These are phyloP conservation scores for Aleurites moluccanus DNA, from an alignment of 441 rosid species.

Conservation along the genomic window DNA sequence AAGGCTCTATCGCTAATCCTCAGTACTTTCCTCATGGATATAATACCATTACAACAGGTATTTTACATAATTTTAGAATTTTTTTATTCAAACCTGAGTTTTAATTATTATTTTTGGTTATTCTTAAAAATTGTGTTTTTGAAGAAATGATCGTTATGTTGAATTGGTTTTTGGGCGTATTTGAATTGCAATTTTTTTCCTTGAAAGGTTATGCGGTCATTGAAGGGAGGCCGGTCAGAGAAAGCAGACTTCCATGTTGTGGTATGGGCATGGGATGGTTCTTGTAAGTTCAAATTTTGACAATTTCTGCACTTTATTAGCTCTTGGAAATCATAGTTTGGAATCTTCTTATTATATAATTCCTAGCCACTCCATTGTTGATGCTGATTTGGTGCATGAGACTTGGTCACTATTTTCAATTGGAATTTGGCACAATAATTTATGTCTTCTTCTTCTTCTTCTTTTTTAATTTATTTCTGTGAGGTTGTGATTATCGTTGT, in stretches of 20 bases:
- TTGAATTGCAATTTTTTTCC: neutral
- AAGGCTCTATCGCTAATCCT: conserved; percentile 24
- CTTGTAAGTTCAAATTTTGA: conserved; percentile 50
- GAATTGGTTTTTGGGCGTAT: neutral
- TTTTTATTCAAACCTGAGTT: neutral
- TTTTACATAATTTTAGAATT: neutral
- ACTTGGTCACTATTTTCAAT: too few relatives aligned
- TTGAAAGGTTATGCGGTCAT: conserved; percentile 48
- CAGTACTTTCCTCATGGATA: conserved; percentile 38
- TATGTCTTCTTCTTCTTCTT: too few relatives aligned
- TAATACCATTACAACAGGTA: conserved; percentile 52
- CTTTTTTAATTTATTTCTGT: too few relatives aligned
- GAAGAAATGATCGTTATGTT: neutral
- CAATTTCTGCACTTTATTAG: neutral
- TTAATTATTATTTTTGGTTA: neutral
- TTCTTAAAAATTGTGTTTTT: neutral
- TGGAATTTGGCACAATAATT: neutral
- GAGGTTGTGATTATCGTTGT: neutral
- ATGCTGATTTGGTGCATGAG: neutral
- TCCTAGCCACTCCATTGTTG: neutral
- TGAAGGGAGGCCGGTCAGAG: conserved; percentile 49
- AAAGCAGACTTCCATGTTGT: conserved; percentile 67
- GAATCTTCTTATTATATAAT: too few relatives aligned
- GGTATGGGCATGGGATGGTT: conserved; percentile 93
- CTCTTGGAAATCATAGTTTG: neutral